These are phyloP conservation scores for Asterella californica DNA, from an alignment of 225 moss, liverwort and hornwort species.

Conservation along the genomic window DNA sequence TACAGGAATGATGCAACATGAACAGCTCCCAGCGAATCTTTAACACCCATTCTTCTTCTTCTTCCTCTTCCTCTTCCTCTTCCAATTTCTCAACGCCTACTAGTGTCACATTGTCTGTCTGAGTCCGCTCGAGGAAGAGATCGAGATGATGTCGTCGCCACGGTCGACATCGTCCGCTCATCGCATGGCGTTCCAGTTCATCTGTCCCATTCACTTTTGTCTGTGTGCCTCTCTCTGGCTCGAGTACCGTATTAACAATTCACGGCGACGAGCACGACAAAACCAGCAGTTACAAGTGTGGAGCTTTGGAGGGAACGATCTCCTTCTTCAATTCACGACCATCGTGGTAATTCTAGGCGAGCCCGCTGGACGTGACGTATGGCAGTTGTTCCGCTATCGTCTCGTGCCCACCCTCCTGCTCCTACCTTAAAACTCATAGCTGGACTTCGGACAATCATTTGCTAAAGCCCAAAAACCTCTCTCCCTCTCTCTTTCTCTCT, in stretches of 20 bases:
- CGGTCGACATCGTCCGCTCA: not conserved
- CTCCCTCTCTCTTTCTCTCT: not conserved
- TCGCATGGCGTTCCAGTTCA: not conserved
- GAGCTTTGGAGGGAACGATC: not conserved
- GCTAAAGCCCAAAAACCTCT: not conserved
- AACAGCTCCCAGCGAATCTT: not conserved
- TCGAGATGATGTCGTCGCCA: not conserved
- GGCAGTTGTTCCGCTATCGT: not conserved
- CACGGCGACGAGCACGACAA: not conserved
- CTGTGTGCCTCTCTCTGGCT: not conserved
- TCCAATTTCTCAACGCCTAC: not conserved
- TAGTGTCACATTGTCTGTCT: not conserved
- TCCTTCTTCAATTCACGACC: not conserved
- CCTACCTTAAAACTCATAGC: not conserved
- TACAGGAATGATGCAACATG: not conserved
- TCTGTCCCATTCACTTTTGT: not conserved
- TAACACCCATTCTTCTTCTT: not conserved
- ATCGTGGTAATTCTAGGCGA: not conserved
- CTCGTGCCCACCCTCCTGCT: not conserved
- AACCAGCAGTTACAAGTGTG: not conserved
- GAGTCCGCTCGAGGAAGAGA: not conserved
- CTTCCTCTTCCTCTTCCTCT: not conserved
- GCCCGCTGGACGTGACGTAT: slow-evolving; percentile 6
- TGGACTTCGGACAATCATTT: not conserved
- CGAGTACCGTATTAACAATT: not conserved